A percentile compares a stretch with the other conserved stretches of the same genome.
Conservation (phyloP, 768 basidiomycete genomes). For the Mycena albidolilacea region DNA sequence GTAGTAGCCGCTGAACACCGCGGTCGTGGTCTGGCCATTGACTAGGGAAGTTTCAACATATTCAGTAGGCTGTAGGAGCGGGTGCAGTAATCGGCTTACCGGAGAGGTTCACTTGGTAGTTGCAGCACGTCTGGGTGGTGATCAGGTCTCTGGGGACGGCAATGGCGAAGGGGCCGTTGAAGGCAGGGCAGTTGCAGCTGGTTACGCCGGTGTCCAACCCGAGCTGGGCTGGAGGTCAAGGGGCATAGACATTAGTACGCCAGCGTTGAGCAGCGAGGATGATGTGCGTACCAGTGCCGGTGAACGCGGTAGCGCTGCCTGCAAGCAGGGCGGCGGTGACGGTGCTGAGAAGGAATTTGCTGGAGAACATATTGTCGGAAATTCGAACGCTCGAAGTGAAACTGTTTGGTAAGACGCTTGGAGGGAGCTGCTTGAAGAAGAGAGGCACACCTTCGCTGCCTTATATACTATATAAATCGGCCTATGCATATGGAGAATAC, state of each 20-base stretch:
- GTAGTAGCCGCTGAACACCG: conserved; percentile 27
- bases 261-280: not conserved
- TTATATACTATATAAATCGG: not conserved
- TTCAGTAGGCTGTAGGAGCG: not conserved
- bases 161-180: conserved; percentile 16
- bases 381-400: not conserved
- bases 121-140: conserved; percentile 18
- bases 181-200: conserved; percentile 13
- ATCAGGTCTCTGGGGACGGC: conserved; percentile 14
- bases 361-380: conserved; percentile 9
- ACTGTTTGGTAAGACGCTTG: too few relatives aligned
- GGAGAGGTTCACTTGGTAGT: conserved; percentile 2
- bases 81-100: not conserved
- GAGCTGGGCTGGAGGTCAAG: conserved; percentile 1
- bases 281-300: conserved; percentile 12
- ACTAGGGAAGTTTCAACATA: not conserved
- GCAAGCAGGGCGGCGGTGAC: conserved; percentile 6
- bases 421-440: too few relatives aligned
- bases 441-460: not conserved
- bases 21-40: not conserved
- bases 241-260: not conserved
- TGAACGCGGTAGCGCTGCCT: conserved; percentile 17
- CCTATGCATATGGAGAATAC: not conserved
- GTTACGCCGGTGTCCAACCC: conserved; percentile 2
- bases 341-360: conserved; percentile 16